Percentiles rank a stretch among this genome's conserved stretches.
These are phyloP conservation scores for Ceratobasidium sp. DNA, from an alignment of 1,284 basidiomycete species.

Conservation along the genomic window DNA sequence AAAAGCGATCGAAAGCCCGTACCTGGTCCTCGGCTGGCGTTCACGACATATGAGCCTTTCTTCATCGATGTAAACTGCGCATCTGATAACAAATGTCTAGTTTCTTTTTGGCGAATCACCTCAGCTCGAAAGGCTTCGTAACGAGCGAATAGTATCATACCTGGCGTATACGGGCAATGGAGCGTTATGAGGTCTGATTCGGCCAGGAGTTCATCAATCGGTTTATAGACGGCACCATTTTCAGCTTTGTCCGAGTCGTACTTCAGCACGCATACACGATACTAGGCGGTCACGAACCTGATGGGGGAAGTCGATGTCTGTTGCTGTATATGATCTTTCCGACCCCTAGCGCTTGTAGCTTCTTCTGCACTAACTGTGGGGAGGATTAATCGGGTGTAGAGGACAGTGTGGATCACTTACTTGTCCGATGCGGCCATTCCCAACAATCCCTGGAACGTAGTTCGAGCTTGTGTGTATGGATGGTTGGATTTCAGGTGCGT, in stretches of 20 bases:
- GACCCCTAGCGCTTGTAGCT: slow-evolving; percentile 46
- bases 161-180: slow-evolving; percentile 49
- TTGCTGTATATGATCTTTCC: slow-evolving; percentile 46
- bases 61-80: slow-evolving; percentile 51
- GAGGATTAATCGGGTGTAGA: neutral
- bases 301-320: slow-evolving; percentile 43
- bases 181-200: slow-evolving; percentile 50
- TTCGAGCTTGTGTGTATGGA: slow-evolving; percentile 28
- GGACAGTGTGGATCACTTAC: slow-evolving; percentile 32
- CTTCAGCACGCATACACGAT: slow-evolving; percentile 6
- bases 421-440: slow-evolving; percentile 47
- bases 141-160: neutral
- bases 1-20: neutral
- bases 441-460: slow-evolving; percentile 45
- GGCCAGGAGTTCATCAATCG: slow-evolving; percentile 50
- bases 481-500: neutral
- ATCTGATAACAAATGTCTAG: slow-evolving; percentile 48
- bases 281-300: slow-evolving; percentile 35
- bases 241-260: slow-evolving; percentile 42
- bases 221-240: slow-evolving; percentile 46
- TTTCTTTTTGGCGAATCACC: slow-evolving; percentile 40
- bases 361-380: slow-evolving; percentile 43
- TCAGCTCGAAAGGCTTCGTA: neutral
- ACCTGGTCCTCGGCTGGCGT: slow-evolving; percentile 50
- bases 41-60: slow-evolving; percentile 51